Base-by-base conservation (phyloP, 2,329 filamentous ascomycete genomes). In the Peltaster fructicola region DNA sequence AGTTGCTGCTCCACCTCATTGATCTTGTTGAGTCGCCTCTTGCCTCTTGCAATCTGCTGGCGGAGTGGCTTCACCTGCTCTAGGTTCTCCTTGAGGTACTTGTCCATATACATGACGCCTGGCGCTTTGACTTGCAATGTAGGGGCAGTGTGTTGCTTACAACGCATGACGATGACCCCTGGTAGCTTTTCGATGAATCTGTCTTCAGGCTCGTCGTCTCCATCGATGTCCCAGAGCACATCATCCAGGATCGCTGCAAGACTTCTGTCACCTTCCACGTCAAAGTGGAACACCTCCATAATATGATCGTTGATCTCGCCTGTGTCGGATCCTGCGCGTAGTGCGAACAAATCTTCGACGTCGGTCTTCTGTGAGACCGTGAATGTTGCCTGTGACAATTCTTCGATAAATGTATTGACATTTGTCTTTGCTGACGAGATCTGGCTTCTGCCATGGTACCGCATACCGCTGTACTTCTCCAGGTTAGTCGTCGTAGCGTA, bases 81-180 rank as follows among this genome's bases (percentile, higher is more conserved):
- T 27, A 56, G 52, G 30, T 62, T 65, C 32, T 55, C 50, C 23
- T 62, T 52, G 22, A 71, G 49, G 40, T 73, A 74, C 22, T 68
- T 58, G 45, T 73, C 69, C 4, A 63, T 56, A 34, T 67, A 69
- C 38, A 68, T 59, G 2, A 54, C 51, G 2, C 56, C 41, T 3
- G 67, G 66, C 10, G 70, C 53, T 5, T 58, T 59, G 20, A 71
- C 45, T 14, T 56, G 51, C 13, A 63, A 36, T 15, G 44, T 37
- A 11, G 33, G 30, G 17, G 40, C 14, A 35, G 39, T 19, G 39
- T 43, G 34, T 15, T 56, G 38, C 37, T 51, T 38, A 34, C 43
- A 36, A 46, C 40, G 47, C 51, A 72, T 53, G 7, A 62, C 58
- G n/a, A 73, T 46, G 11, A 73, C 52, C 14, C 68, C 62, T 8